A percentile compares a stretch with the other conserved stretches of the same genome.
phyloP scores from a whole-genome alignment of 2,329 filamentous ascomycete species.

The Colletotrichum liriopes region DNA sequence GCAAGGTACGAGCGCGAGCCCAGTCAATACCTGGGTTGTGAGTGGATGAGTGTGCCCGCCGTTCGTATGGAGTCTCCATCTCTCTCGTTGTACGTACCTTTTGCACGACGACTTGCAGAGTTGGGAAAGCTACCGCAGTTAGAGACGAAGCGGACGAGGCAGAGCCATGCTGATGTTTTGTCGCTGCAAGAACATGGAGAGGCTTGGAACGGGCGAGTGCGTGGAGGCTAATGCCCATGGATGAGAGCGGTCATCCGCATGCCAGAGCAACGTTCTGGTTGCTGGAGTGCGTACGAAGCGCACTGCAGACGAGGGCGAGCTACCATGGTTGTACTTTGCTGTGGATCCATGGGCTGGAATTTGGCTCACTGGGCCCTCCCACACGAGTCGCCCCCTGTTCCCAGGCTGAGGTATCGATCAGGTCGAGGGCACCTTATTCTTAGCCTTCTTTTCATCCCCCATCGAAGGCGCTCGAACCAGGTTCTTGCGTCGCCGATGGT shows the following conservation, averaged over 20 bases:
- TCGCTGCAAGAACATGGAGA: not conserved
- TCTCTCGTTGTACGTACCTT: not conserved
- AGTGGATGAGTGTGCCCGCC: constrained; percentile 20
- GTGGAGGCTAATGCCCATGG: not conserved
- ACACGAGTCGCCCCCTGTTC: constrained; percentile 13
- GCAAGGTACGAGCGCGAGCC: constrained; percentile 12
- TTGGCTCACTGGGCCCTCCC: not conserved
- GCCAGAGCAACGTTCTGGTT: constrained; percentile 15
- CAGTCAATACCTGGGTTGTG: not conserved
- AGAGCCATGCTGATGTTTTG: not conserved
- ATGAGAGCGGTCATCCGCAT: constrained; percentile 25
- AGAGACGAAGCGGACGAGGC: not conserved
- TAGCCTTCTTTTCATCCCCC: constrained; percentile 3
- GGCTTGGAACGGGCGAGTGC: constrained; percentile 1
- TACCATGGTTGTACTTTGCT: constrained; percentile 18
- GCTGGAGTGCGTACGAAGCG: not conserved
- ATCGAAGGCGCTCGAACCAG: not conserved
- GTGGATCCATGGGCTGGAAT: not conserved
- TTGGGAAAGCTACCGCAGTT: not conserved
- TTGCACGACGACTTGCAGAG: constrained; percentile 6
- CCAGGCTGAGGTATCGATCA: constrained; percentile 12
- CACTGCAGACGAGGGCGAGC: not conserved
- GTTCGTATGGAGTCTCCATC: constrained; percentile 7
- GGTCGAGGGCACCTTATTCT: constrained; percentile 22
- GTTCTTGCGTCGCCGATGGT: not conserved